Percentiles rank a stretch among this genome's conserved stretches.
Conservation (phyloP, 176 grass and related monocot species). For the Oryza coarctata region DNA sequence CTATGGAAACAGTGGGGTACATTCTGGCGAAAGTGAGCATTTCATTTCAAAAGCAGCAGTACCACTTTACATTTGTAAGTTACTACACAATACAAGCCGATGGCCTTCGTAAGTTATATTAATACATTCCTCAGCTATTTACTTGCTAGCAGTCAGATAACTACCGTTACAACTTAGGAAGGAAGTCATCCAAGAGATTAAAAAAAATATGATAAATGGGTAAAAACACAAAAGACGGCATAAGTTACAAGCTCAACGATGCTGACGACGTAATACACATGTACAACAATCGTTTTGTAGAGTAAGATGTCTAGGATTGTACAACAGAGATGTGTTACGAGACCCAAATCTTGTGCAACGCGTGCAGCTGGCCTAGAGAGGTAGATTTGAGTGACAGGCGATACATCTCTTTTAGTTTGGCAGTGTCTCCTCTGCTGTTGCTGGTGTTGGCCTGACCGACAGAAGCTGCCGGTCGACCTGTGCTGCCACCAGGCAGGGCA, state of each 20-base stretch:
- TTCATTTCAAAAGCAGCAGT: neutral
- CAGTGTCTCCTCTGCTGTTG: slow-evolving; percentile 47
- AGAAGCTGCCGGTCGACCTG: slow-evolving; percentile 43
- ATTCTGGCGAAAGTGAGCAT: neutral
- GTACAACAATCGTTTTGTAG: neutral
- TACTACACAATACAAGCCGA: neutral
- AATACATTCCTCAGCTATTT: neutral
- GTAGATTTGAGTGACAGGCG: slow-evolving; percentile 70
- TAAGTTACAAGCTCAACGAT: neutral
- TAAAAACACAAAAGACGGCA: neutral
- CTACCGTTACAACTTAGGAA: neutral
- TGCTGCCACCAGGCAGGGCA: slow-evolving; percentile 25
- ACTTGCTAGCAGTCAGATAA: neutral
- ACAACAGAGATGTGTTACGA: neutral
- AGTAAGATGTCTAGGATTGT: neutral
- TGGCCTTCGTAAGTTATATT: neutral
- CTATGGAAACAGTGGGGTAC: neutral
- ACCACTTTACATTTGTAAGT: neutral
- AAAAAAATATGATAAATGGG: neutral
- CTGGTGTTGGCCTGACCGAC: slow-evolving; percentile 36
- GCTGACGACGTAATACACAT: neutral
- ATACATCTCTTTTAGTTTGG: slow-evolving; percentile 81
- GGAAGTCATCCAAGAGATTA: neutral
- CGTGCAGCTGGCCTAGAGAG: slow-evolving; percentile 59
- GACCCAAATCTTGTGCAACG: slow-evolving; percentile 66